Percentiles rank a stretch among this genome's conserved stretches.
These are phyloP conservation scores for Zygnema circumcarinatum DNA, from an alignment of 139 green algal species.

Conservation along the genomic window DNA sequence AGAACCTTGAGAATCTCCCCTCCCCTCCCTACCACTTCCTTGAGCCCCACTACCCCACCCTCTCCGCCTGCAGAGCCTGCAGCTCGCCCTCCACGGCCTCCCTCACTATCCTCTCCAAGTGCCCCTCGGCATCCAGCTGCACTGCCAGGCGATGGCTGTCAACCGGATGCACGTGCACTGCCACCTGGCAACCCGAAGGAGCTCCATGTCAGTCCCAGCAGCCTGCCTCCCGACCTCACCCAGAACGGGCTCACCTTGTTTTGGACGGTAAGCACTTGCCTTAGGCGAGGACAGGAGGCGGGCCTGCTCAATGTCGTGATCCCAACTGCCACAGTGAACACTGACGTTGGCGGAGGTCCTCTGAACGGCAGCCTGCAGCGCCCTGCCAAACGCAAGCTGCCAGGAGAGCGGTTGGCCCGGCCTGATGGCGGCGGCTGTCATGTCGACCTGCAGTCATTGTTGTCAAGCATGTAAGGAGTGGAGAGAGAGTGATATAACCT, in stretches of 20 bases:
- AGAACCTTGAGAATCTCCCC: too few relatives aligned
- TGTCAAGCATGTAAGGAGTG: constrained; percentile 13
- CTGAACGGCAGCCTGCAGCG: constrained; percentile 11
- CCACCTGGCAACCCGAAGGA: constrained; percentile 34
- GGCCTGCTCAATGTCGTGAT: constrained; percentile 52
- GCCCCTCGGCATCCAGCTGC: constrained; percentile 35
- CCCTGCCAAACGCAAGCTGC: neutral
- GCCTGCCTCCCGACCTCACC: neutral
- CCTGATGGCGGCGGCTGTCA: constrained; percentile 22
- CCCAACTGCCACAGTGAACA: constrained; percentile 52
- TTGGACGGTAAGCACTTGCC: constrained; percentile 4
- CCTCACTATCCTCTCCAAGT: constrained; percentile 32
- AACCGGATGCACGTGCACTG: constrained; percentile 37
- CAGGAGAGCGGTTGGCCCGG: neutral
- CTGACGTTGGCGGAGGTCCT: neutral
- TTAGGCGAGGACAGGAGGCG: constrained; percentile 26
- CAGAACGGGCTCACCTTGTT: neutral
- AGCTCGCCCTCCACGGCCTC: neutral
- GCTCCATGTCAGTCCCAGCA: constrained; percentile 9
- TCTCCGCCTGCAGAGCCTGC: neutral
- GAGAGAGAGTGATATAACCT: neutral
- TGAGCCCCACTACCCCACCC: too few relatives aligned
- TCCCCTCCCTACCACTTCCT: too few relatives aligned
- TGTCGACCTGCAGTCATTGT: constrained; percentile 46
- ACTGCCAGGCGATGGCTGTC: constrained; percentile 52